These are phyloP conservation scores for Fusarium continuum DNA, from an alignment of 2,329 filamentous ascomycete genomes.

Conservation along the genomic window DNA sequence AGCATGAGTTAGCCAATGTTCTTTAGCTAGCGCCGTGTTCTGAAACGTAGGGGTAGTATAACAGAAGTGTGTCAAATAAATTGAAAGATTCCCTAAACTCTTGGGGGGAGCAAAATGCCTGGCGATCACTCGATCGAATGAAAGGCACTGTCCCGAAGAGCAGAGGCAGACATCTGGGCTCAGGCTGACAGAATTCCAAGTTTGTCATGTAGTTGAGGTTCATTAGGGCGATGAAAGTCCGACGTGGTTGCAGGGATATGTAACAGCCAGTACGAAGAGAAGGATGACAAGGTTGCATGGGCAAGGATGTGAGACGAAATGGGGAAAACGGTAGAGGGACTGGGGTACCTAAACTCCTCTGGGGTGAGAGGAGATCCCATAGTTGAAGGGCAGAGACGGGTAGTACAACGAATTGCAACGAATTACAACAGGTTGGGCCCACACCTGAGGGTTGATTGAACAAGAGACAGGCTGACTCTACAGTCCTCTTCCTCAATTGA, in stretches of 20 bases:
- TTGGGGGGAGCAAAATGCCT: not conserved
- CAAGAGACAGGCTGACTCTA: not conserved
- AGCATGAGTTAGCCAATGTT: constrained; percentile 36
- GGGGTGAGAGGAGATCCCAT: constrained; percentile 15
- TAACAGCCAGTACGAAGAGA: constrained; percentile 9
- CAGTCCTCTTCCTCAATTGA: not conserved
- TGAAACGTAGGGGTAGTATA: not conserved
- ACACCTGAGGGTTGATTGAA: constrained; percentile 18
- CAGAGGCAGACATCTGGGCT: not conserved
- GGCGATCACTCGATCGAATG: not conserved
- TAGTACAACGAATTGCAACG: constrained; percentile 24
- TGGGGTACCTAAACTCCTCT: constrained; percentile 28
- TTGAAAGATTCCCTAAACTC: not conserved
- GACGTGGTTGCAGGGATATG: constrained; percentile 13
- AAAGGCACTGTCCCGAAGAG: not conserved
- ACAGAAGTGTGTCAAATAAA: not conserved
- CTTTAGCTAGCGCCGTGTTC: not conserved
- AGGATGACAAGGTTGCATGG: constrained; percentile 7
- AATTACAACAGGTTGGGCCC: constrained; percentile 8
- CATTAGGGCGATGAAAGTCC: constrained; percentile 1
- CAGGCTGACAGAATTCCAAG: not conserved
- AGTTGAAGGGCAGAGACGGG: constrained; percentile 9
- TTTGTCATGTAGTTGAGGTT: not conserved
- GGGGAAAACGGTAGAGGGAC: constrained; percentile 5
- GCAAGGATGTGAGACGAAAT: constrained; percentile 14